Base-by-base conservation (phyloP, 2,329 filamentous ascomycete species). In the Xylaria sp. region DNA sequence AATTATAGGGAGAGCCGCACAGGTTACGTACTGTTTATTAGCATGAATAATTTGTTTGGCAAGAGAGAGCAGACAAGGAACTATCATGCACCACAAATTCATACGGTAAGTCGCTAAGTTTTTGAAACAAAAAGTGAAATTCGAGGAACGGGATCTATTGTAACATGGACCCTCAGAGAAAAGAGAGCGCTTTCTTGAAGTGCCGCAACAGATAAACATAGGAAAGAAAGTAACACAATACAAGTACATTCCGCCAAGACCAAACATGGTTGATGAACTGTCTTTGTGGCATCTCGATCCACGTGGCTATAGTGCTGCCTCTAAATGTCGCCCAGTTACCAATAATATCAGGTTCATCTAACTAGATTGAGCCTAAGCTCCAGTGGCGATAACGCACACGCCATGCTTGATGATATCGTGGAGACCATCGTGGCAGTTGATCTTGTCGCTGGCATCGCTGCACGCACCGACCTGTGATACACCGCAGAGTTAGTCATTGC, bases 341-440 rank as follows among this genome's bases (percentile, higher is more conserved):
- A 19, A 43, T 15, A 12, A 43, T 43, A 17, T 33, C 35, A 35
- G 28, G 28, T 15, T 35, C 46, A 19, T 43, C 8, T 11, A 19
- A 43, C 40, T 12, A 23, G 40, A 43, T 19, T 11, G 17, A 4
- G 40, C 19, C 9, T 43, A 43, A 4, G 3, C 38, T n/a, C 15
- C 11, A n/a, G 28, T 35, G 47, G 56, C 53, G 7, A 66, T 46
- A 6, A 14, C 28, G 19, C 64, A 66, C 3, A 38, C 28, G 37
- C 61, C 62, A 45, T 67, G 64, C 64, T 67, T 67, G 58, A 67
- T 58, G 43, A 67, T 67, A 33, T 67, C 64, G 38, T 67, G 64
- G 35, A 54, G 28, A 2, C 50, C 59, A 17, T 54, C 43, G 25
- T 65, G 55, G 59, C 61, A 67, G 47, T 59, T 62, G 56, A 67